phyloP scores from a whole-genome alignment of 2,329 filamentous ascomycete genomes.

The Penicillium sp. region DNA sequence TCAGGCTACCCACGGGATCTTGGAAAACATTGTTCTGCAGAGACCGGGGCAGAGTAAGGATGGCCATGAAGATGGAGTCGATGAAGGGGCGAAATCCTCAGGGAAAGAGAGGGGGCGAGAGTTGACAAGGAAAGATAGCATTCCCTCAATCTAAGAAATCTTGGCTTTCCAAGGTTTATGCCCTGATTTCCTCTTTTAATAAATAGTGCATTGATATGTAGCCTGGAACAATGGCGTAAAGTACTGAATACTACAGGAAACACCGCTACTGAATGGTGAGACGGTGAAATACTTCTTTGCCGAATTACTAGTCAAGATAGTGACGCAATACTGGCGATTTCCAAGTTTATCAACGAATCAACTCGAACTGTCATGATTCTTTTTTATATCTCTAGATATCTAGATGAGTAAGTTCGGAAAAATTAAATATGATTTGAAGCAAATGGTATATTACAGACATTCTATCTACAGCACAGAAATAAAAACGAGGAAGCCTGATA shows the following conservation, averaged over 20 bases:
- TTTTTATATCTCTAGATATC: too few species aligned
- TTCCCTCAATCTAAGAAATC: background rate
- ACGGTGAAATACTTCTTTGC: too few species aligned
- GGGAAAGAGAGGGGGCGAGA: constrained; percentile 9
- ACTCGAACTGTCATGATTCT: too few species aligned
- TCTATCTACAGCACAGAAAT: background rate
- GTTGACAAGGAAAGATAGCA: constrained; percentile 3
- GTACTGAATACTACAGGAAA: background rate
- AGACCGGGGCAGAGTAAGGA: constrained; percentile 49
- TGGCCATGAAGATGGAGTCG: constrained; percentile 30
- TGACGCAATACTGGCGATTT: too few species aligned
- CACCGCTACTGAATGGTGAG: background rate
- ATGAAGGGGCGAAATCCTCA: constrained; percentile 8
- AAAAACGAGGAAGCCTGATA: background rate
- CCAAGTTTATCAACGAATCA: too few species aligned
- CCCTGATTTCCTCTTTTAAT: background rate
- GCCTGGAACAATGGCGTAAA: background rate
- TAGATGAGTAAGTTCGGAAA: too few species aligned
- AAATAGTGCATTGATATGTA: background rate
- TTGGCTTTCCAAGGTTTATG: background rate
- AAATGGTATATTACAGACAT: constrained; percentile 13
- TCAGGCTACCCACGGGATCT: constrained; percentile 19
- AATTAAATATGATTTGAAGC: background rate
- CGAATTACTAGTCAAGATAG: too few species aligned
- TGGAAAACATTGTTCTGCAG: constrained; percentile 41